Evolutionary conservation across 257 asterid species (phyloP).

Genomic region (Solanum lycopersicoides): DNA sequence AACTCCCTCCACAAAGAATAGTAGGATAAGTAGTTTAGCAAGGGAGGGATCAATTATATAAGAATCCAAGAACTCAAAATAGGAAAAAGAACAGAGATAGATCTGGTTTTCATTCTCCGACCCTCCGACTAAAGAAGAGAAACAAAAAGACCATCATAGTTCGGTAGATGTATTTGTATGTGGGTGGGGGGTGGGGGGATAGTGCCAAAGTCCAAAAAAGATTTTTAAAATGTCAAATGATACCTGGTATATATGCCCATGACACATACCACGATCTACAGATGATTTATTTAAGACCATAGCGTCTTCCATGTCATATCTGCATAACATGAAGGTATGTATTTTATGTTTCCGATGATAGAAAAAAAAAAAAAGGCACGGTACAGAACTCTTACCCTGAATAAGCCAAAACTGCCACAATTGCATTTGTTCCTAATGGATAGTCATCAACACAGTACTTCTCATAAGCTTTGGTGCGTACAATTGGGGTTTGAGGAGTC

Average conservation of each 20-base stretch:
- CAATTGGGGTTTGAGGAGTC: constrained; percentile 98
- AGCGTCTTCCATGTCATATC: constrained; percentile 99
- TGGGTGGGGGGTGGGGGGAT: too few species aligned
- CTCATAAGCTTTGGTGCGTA: constrained; percentile 83
- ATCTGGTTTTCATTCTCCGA: background rate
- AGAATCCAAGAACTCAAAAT: background rate
- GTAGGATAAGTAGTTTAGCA: background rate
- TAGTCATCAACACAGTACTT: constrained; percentile 74
- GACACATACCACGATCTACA: constrained; percentile 94
- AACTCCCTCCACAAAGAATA: background rate
- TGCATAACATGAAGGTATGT: constrained; percentile 23
- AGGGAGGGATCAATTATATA: background rate
- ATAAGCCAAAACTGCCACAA: constrained; percentile 96
- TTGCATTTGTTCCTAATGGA: constrained; percentile 94
- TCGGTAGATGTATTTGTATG: background rate
- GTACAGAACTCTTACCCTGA: constrained; percentile 55
- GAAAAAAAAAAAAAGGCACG: background rate
- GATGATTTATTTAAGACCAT: constrained; percentile 94
- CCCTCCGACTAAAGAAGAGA: background rate
- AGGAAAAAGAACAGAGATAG: background rate
- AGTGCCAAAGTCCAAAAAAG: background rate
- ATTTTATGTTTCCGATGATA: background rate
- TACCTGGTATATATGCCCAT: constrained; percentile 94
- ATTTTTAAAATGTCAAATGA: background rate
- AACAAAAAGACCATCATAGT: background rate